Conservation (phyloP, 352 stramenopile species). For the Globisporangium recalcitrans region DNA sequence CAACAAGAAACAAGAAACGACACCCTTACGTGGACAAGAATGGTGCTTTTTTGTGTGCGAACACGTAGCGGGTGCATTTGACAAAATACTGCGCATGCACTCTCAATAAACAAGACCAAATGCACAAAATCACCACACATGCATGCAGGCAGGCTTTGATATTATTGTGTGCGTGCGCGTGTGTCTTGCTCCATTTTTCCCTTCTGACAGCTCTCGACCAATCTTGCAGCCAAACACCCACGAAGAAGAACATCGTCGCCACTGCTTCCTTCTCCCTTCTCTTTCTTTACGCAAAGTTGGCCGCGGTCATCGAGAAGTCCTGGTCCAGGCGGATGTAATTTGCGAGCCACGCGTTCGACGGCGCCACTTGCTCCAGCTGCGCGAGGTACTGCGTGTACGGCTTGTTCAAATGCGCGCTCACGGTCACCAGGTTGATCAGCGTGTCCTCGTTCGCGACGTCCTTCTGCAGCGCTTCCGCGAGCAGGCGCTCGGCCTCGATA, state of each 20-base stretch:
- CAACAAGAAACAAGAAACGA: background rate
- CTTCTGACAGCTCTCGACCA: background rate
- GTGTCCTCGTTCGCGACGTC: slow-evolving; percentile 88
- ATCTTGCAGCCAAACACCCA: background rate
- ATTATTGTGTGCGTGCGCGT: too few species aligned
- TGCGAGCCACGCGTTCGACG: slow-evolving; percentile 62
- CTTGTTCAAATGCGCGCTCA: slow-evolving; percentile 88
- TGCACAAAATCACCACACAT: background rate
- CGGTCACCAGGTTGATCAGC: slow-evolving; percentile 92
- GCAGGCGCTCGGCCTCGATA: slow-evolving; percentile 80
- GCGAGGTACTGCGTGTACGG: slow-evolving; percentile 66
- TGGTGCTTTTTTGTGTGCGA: background rate
- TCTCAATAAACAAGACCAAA: background rate
- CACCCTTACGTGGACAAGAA: background rate
- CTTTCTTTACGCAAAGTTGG: slow-evolving; percentile 51
- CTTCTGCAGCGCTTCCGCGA: slow-evolving; percentile 87
- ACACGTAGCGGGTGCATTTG: background rate
- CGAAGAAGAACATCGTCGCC: background rate
- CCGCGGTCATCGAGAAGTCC: slow-evolving; percentile 61
- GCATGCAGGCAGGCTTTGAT: background rate
- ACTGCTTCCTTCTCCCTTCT: background rate
- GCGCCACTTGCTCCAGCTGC: slow-evolving; percentile 77
- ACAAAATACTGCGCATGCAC: background rate
- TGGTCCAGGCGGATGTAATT: slow-evolving; percentile 65
- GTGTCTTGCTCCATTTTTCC: background rate